Base-by-base conservation (phyloP, 148 eudicot species). In the Arctostaphylos glauca region DNA sequence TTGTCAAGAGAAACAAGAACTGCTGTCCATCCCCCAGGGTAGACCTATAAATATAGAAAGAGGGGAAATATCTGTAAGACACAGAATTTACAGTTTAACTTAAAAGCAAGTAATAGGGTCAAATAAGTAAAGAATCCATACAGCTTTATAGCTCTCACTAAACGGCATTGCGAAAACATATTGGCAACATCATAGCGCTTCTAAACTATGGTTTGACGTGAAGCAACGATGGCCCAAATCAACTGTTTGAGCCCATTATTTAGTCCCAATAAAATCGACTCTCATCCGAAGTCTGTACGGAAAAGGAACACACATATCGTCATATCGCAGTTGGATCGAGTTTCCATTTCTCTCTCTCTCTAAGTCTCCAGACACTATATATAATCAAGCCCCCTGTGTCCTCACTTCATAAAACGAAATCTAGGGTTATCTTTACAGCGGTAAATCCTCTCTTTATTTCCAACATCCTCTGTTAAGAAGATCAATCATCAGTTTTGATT, bases 1-100 rank as follows among this genome's bases (percentile, higher is more conserved):
- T 96, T 96, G 89, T 96, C 99, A 0, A 94, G 94, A 54, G 90
- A 96, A 2, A 91, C 91, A 52, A 84, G 86, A n/a, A 94, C 89
- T 9, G 98, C 99, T 9, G 98, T 92, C 99, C 98, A 96, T 43
- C 89, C 98, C 84, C 97, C 97, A 8, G 99, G 88, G 74, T 88
- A 93, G 53, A 94, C 99, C 99, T 97, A 72, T 48, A 80, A 1
- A 14, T 10, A 43, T 59, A 19, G 31, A 64, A 49, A 81, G 19
- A 85, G 7, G 19, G 13, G 67, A 25, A 77, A 55, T 6, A 23
- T 7, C 48, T 48, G 14, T 38, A 56, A 12, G 3, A 18, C 44
- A 14, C 44, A 41, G 13, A 64, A 64, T 64, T 12, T 73, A 25
- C 76, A 8, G 47, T 18, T 46, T 0, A 44, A 73, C n/a, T 16